Evolutionary conservation across 306 rosid species (phyloP), one percentile per base, ranked within the genome.

Genomic region (Rosa chinensis): DNA sequence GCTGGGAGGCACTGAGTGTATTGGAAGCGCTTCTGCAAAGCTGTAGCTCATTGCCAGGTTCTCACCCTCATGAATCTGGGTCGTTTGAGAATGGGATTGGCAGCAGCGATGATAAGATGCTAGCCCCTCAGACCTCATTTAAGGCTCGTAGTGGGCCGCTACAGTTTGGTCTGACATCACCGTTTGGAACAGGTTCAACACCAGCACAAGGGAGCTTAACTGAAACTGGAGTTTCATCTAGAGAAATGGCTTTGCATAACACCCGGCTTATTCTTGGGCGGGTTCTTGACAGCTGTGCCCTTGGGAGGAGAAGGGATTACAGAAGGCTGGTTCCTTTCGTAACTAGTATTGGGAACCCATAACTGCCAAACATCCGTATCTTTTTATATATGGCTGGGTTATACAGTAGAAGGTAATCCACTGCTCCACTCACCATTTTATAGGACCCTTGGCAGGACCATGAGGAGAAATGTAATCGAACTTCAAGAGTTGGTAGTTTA

Each of bases 11-110:
- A 44, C 88, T 93, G 18, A 91, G 99, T 43, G 99, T 96, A 70
- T 81, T 96, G 78, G 99, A 96, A 85, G 99, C 99, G 49, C 99
- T 96, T 85, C 78, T 96, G 78, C 97, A 93, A 87, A 96, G 99
- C 77, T 96, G 99, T 85, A 90, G 95, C 78, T 87, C 99, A n/a
- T 78, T 96, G 85, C 84, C 96, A 17, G 88, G 94, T 66, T 83
- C 99, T 66, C 97, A 93, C 71, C 84, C 98, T 32, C 89, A 89
- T 6, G 99, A 95, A 40, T 83, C 81, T 17, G 85, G 83, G 42
- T 84, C 92, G 48, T 90, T 85, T 43, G 99, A 95, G 79, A 95
- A 93, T 53, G 98, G 98, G 70, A 81, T 89, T 17, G 82, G 90
- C 39, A 87, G 87, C 20, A 16, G 72, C 20, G 97, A 92, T 49